A percentile compares a stretch with the other conserved stretches of the same genome.
Evolutionary conservation across 2,329 filamentous ascomycete species (phyloP).

Genomic region (Fusarium transvaalense): DNA sequence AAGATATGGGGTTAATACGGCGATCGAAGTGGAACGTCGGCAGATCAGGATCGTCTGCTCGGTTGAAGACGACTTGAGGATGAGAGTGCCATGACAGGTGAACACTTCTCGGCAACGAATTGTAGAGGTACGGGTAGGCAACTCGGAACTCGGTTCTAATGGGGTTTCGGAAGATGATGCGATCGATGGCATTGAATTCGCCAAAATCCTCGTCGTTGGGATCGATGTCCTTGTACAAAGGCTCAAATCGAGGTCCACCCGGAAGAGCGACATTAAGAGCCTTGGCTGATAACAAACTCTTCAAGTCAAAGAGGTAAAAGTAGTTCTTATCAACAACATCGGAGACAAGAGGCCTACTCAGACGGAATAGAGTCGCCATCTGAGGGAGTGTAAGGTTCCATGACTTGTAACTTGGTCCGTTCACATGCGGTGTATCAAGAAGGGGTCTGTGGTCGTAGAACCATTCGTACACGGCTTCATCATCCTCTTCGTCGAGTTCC

Average conservation of each 20-base stretch:
- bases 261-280: constrained; percentile 97
- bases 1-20: constrained; percentile 97
- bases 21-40: constrained; percentile 98
- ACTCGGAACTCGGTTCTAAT: constrained; percentile 97
- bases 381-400: constrained; percentile 95
- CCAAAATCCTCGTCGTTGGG: constrained; percentile 99
- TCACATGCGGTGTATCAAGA: constrained; percentile 91
- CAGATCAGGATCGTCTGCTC: constrained; percentile 86
- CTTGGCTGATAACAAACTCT: constrained; percentile 96
- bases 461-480: constrained; percentile 93
- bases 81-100: constrained; percentile 94
- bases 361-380: constrained; percentile 94
- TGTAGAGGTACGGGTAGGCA: constrained; percentile 94
- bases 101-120: constrained; percentile 94
- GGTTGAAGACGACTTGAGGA: constrained; percentile 91
- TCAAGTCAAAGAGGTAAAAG: constrained; percentile 95
- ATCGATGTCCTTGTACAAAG: constrained; percentile 97
- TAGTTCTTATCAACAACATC: constrained; percentile 97
- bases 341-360: constrained; percentile 90
- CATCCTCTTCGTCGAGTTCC: constrained; percentile 95
- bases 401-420: constrained; percentile 94
- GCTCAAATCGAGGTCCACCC: constrained; percentile 96
- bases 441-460: constrained; percentile 96
- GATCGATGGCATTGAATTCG: constrained; percentile 99
- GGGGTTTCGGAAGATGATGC: constrained; percentile 96